Base-by-base conservation (phyloP, 2,329 filamentous ascomycete species). In the Pseudogymnoascus sp. region DNA sequence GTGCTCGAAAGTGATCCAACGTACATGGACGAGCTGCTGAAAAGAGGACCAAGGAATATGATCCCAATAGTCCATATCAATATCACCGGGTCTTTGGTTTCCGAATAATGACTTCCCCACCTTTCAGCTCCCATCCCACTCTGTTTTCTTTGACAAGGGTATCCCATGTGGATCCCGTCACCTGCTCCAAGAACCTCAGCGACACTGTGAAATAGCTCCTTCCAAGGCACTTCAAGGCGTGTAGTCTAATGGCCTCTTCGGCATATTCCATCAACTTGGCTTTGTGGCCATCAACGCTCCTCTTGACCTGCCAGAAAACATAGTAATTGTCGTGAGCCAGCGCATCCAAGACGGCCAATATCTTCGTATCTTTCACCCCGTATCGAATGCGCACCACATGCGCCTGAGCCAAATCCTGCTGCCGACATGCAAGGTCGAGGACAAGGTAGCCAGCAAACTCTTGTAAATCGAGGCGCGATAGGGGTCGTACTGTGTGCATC, bases 391-490 rank as follows among this genome's bases (percentile, higher is more conserved):
- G 82, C 59, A 91, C 75, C 2, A 81, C 77, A 68, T 87, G 90
- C 1, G 92, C 94, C 59, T 86, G 83, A 1, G 81, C 79, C 23
- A 95, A 75, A 65, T 95, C 83, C 10, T 82, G 79, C 65, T 92
- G 84, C 21, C 94, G 85, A 70, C 94, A 97, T 5, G 91, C 91
- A 38, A 91, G 82, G 73, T 99, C 94, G 23, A 99, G 81, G 56
- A 96, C 84, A 23, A 90, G 79, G 68, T 96, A 95, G 30, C 83
- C 82, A 2, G 85, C 82, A 58, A 95, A 87, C 67, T 97, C 94
- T 56, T 85, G 82, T 3, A 90, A 74, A 69, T 96, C 91, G 5
- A 86, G 77, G 2, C 78, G 76, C 0, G 87, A 83, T 18, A 97
- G 81, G 3, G 85, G 85, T 57, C 85, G 82, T 2, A 77, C 72